Evolutionary conservation across 78 protist species (phyloP).

Genomic region (Tieghemostelium lacteum): DNA sequence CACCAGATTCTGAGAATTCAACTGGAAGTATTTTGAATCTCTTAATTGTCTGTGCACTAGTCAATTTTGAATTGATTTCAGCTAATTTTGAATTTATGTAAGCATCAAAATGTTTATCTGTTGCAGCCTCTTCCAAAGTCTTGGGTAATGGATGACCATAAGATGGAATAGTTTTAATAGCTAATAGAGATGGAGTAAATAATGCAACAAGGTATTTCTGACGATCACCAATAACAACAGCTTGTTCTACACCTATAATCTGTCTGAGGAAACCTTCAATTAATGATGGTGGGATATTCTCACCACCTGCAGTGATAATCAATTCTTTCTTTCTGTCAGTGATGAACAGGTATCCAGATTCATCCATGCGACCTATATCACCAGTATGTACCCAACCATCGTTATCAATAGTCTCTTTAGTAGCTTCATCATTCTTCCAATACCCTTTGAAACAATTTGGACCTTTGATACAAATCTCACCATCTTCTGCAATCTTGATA

Average conservation of each 20-base stretch:
- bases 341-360: conserved; percentile 79
- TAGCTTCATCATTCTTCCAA: conserved; percentile 61
- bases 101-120: conserved; percentile 21
- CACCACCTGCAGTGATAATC: conserved; percentile 97
- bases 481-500: conserved; percentile 43
- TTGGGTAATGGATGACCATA: conserved; percentile 33
- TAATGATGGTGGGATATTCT: conserved; percentile 92
- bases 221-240: conserved; percentile 86
- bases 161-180: neutral
- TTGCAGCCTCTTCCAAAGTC: conserved; percentile 51
- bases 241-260: conserved; percentile 63
- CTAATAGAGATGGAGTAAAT: conserved; percentile 32
- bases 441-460: conserved; percentile 91
- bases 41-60: conserved; percentile 74
- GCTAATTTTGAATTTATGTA: conserved; percentile 34
- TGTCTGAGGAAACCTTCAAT: conserved; percentile 83
- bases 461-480: conserved; percentile 82
- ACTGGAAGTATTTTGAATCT: conserved; percentile 68
- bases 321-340: conserved; percentile 93
- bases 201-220: conserved; percentile 72
- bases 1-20: conserved; percentile 77
- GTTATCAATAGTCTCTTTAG: conserved; percentile 79
- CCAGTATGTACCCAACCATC: conserved; percentile 94
- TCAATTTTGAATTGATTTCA: conserved; percentile 65
- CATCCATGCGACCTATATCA: conserved; percentile 87